phyloP scores from a whole-genome alignment of 805 yeast genomes.

The Candida nitratophila region DNA sequence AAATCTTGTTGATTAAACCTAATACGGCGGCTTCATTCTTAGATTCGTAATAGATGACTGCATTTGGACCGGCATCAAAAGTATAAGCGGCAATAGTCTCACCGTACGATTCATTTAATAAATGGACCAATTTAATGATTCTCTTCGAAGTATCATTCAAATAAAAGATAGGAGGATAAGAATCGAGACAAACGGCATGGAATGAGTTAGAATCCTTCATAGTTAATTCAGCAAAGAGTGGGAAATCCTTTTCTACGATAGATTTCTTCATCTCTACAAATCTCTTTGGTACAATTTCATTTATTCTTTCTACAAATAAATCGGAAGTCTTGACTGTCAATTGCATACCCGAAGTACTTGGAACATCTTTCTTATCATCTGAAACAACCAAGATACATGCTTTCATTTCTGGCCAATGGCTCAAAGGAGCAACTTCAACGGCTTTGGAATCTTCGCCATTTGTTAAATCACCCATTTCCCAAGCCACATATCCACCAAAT shows the following conservation, averaged over 20 bases:
- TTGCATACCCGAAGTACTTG: constrained; percentile 97
- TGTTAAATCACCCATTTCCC: constrained; percentile 84
- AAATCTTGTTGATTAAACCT: constrained; percentile 57
- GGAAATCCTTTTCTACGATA: constrained; percentile 68
- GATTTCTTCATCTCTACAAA: constrained; percentile 76
- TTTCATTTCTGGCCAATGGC: constrained; percentile 89
- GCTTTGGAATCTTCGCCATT: constrained; percentile 95
- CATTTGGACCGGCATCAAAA: constrained; percentile 98
- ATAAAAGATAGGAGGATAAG: constrained; percentile 92
- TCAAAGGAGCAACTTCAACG: constrained; percentile 76
- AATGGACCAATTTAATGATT: constrained; percentile 71
- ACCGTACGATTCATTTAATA: constrained; percentile 62
- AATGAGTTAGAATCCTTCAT: constrained; percentile 96
- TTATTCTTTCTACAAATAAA: constrained; percentile 73
- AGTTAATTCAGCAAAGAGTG: constrained; percentile 78
- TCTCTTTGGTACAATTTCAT: constrained; percentile 79
- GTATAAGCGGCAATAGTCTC: constrained; percentile 88
- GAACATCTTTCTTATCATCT: constrained; percentile 89
- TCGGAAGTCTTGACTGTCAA: constrained; percentile 85
- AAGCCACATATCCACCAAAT: constrained; percentile 96
- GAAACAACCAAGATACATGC: constrained; percentile 91
- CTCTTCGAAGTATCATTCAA: constrained; percentile 85
- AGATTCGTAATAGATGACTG: constrained; percentile 83
- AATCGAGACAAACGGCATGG: constrained; percentile 96
- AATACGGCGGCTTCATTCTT: constrained; percentile 69